Conservation (phyloP, 2,329 filamentous ascomycete genomes). For the Zymoseptoria ardabiliae region DNA sequence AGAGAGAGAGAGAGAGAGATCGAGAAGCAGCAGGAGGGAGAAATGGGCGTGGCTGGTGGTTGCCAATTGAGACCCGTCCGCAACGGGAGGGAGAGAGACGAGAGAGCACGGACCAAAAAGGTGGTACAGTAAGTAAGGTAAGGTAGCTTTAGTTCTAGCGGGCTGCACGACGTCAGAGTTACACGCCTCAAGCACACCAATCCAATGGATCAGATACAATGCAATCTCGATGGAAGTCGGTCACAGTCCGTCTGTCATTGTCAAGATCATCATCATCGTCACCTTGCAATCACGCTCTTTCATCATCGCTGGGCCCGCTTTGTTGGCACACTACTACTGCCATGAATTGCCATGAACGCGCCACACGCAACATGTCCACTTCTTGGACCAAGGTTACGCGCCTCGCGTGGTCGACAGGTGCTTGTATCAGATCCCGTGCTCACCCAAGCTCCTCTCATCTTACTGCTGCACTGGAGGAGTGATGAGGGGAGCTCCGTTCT, state of each 20-base stretch:
- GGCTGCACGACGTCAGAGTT: neutral
- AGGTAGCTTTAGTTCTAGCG: neutral
- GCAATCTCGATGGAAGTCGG: too few relatives aligned
- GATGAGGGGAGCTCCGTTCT: neutral
- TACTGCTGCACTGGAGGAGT: neutral
- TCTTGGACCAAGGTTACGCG: neutral
- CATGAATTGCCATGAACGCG: neutral
- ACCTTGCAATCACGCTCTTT: too few relatives aligned
- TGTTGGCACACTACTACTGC: neutral
- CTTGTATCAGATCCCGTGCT: neutral
- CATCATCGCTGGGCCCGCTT: too few relatives aligned
- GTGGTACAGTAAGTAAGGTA: too few relatives aligned
- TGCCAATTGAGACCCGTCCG: neutral
- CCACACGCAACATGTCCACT: neutral
- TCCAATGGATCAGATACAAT: too few relatives aligned
- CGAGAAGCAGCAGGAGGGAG: too few relatives aligned
- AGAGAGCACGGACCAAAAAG: too few relatives aligned
- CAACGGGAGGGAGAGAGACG: too few relatives aligned
- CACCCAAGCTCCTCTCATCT: neutral
- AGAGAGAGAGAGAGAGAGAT: neutral
- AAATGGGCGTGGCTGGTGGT: neutral
- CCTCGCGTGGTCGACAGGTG: neutral
- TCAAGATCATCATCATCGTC: neutral
- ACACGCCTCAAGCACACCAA: too few relatives aligned
- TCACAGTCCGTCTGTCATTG: too few relatives aligned